These are phyloP conservation scores for Colletotrichum falcatum DNA, from an alignment of 2,329 filamentous ascomycete species.

Conservation along the genomic window DNA sequence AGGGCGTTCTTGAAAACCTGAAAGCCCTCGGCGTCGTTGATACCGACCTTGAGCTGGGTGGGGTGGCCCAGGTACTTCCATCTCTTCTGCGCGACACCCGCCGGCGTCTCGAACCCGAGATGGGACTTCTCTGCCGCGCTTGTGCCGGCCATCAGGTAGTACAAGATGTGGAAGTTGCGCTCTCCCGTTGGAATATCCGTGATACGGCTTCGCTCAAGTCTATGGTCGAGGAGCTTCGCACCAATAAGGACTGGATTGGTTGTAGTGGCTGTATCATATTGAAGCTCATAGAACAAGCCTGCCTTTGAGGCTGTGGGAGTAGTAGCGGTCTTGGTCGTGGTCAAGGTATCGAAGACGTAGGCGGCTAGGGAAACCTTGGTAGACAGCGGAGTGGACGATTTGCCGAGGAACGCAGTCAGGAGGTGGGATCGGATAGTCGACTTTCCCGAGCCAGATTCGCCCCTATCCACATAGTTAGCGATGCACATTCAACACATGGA, in stretches of 20 bases:
- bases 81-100: constrained; percentile 72
- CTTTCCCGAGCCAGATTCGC: constrained; percentile 96
- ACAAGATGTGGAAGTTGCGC: constrained; percentile 94
- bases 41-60: constrained; percentile 95
- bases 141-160: constrained; percentile 94
- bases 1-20: constrained; percentile 97
- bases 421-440: constrained; percentile 93
- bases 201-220: constrained; percentile 91
- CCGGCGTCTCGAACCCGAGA: constrained; percentile 70
- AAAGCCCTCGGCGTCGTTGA: constrained; percentile 96
- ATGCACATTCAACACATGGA: not conserved
- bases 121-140: constrained; percentile 91
- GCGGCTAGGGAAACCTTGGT: constrained; percentile 93
- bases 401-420: constrained; percentile 85
- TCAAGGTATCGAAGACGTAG: constrained; percentile 95
- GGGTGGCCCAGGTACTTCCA: constrained; percentile 98
- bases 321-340: constrained; percentile 95
- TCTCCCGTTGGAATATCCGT: constrained; percentile 94
- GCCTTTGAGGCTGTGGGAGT: constrained; percentile 96
- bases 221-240: constrained; percentile 93
- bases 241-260: constrained; percentile 90
- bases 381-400: constrained; percentile 92
- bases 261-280: constrained; percentile 91
- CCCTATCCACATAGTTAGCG: constrained; percentile 63
- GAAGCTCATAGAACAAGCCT: constrained; percentile 93